Percentiles rank a stretch among this genome's conserved stretches.
These are phyloP conservation scores for Sinapis alba DNA, from an alignment of 441 rosid genomes.

Conservation along the genomic window DNA sequence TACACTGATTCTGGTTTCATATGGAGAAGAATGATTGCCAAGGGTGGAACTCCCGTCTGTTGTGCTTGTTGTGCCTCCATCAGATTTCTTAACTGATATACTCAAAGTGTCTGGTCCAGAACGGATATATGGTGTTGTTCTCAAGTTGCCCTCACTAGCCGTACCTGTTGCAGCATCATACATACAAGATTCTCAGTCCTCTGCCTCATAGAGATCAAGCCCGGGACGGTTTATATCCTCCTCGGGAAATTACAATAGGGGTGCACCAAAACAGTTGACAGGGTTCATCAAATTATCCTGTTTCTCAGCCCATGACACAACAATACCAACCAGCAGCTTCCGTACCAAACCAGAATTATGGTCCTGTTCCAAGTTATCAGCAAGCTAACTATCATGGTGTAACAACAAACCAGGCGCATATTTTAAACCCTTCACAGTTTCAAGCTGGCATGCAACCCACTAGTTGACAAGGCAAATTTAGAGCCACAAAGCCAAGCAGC, in stretches of 20 bases:
- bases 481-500: slow-evolving; percentile 51
- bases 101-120: slow-evolving; percentile 84
- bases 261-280: slow-evolving; percentile 54
- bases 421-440: slow-evolving; percentile 50
- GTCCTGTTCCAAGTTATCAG: slow-evolving; percentile 44
- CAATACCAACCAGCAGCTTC: slow-evolving; percentile 63
- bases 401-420: slow-evolving; percentile 55
- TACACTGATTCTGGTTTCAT: slow-evolving; percentile 48
- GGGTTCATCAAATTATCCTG: slow-evolving; percentile 46
- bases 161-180: slow-evolving; percentile 44
- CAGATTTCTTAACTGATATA: slow-evolving; percentile 82
- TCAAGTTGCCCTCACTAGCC: slow-evolving; percentile 69
- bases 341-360: slow-evolving; percentile 53
- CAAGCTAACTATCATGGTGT: slow-evolving; percentile 46
- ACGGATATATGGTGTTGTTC: slow-evolving; percentile 95
- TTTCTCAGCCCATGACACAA: slow-evolving; percentile 56
- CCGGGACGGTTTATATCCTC: slow-evolving; percentile 44
- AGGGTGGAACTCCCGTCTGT: slow-evolving; percentile 86
- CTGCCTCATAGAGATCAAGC: slow-evolving; percentile 48
- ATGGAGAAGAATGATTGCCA: slow-evolving; percentile 86
- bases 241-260: too few species aligned
- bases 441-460: slow-evolving; percentile 47
- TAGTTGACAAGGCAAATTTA: slow-evolving; percentile 47
- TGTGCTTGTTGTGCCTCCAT: slow-evolving; percentile 90
- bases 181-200: slow-evolving; percentile 53